A percentile compares a stretch with the other conserved stretches of the same genome.
Evolutionary conservation across 2,329 filamentous ascomycete species (phyloP).

Genomic region (Calcarisporium arbuscula): DNA sequence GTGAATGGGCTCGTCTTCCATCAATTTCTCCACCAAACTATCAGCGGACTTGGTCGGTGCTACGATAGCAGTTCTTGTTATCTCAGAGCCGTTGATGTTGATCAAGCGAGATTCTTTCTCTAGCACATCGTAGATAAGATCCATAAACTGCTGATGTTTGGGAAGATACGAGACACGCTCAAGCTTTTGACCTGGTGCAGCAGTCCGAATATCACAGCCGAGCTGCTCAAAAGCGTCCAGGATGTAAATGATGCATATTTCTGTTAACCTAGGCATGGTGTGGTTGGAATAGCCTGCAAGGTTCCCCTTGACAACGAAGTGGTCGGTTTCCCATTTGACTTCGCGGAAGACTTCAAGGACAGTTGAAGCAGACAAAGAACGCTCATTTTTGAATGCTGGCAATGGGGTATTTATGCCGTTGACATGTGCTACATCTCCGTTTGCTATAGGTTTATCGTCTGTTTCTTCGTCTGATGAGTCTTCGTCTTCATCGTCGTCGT

Average conservation of each 20-base stretch:
- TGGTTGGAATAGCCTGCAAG: background rate
- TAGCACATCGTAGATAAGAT: slow-evolving; percentile 7
- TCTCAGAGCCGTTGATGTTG: slow-evolving; percentile 2
- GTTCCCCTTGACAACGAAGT: background rate
- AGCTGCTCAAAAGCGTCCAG: background rate
- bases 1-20: too few relatives aligned
- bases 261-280: background rate
- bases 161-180: background rate
- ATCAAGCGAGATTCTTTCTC: slow-evolving; percentile 7
- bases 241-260: background rate
- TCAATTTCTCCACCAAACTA: too few relatives aligned
- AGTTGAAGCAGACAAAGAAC: background rate
- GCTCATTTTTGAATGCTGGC: too few relatives aligned
- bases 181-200: background rate
- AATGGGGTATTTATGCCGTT: background rate
- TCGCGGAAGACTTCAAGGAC: slow-evolving; percentile 2
- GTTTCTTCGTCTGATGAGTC: background rate
- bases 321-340: slow-evolving; percentile 1
- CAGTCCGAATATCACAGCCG: background rate
- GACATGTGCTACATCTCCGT: too few relatives aligned
- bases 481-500: too few relatives aligned
- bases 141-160: too few relatives aligned
- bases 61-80: slow-evolving; percentile 8
- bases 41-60: too few relatives aligned
- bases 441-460: too few relatives aligned